Conservation (phyloP, 306 rosid species). For the Casuarina glauca region DNA sequence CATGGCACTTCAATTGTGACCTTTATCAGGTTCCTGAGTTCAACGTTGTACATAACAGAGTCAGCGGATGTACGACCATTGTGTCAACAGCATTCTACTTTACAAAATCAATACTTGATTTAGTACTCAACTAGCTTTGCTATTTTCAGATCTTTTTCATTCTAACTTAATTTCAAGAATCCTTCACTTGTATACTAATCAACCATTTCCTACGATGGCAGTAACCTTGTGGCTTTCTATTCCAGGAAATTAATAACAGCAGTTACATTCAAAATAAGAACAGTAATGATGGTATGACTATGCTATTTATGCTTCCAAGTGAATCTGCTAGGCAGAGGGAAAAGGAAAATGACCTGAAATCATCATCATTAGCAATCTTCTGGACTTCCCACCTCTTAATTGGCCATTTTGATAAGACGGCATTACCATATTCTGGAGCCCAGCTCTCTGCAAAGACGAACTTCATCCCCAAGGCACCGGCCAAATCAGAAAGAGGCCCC, state of each 20-base stretch:
- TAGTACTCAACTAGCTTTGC: not conserved
- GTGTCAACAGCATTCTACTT: not conserved
- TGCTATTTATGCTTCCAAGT: not conserved
- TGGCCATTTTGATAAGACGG: slow-evolving; percentile 87
- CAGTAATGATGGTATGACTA: not conserved
- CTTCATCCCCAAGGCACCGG: slow-evolving; percentile 80
- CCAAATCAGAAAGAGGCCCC: slow-evolving; percentile 87
- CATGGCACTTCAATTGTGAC: slow-evolving; percentile 80
- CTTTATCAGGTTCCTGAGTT: slow-evolving; percentile 70
- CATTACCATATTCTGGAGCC: slow-evolving; percentile 95
- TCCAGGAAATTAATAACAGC: not conserved
- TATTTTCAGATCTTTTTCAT: not conserved
- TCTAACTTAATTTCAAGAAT: no score
- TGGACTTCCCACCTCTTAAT: slow-evolving; percentile 78
- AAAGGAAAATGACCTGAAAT: slow-evolving; percentile 58
- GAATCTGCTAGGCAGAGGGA: not conserved
- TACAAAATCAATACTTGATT: not conserved
- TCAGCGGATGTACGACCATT: not conserved
- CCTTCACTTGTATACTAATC: no score
- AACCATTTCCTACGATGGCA: not conserved
- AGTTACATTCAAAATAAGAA: not conserved
- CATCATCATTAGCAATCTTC: slow-evolving; percentile 83
- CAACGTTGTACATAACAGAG: slow-evolving; percentile 13
- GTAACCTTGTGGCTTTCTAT: not conserved
- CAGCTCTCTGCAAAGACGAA: slow-evolving; percentile 93